A percentile compares a stretch with the other conserved stretches of the same genome.
These are phyloP conservation scores for Dentipellis sp. DNA, from an alignment of 768 basidiomycete species.

Conservation along the genomic window DNA sequence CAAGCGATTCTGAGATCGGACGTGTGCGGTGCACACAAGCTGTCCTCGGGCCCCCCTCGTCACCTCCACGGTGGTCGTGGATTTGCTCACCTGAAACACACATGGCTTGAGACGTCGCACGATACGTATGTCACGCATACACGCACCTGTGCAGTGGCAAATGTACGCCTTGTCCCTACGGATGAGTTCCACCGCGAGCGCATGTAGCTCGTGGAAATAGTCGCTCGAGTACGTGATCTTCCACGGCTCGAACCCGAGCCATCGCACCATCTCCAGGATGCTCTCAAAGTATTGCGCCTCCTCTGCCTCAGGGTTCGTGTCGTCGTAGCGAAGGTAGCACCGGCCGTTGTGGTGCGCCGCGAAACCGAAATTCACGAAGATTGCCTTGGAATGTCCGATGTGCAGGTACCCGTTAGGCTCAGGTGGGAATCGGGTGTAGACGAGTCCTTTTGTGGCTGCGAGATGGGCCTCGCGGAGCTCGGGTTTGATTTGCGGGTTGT, in stretches of 20 bases:
- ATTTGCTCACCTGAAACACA: slow-evolving; percentile 75
- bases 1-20: slow-evolving; percentile 78
- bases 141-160: slow-evolving; percentile 90
- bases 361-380: slow-evolving; percentile 98
- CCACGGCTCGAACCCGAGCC: slow-evolving; percentile 98
- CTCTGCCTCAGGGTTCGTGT: slow-evolving; percentile 98
- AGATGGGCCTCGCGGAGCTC: slow-evolving; percentile 77
- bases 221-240: slow-evolving; percentile 99
- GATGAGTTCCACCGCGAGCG: slow-evolving; percentile 82
- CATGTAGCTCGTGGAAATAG: slow-evolving; percentile 83
- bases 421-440: slow-evolving; percentile 95
- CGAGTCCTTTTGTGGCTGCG: slow-evolving; percentile 66
- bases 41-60: slow-evolving; percentile 66
- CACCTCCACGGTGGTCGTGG: slow-evolving; percentile 77
- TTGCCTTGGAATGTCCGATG: slow-evolving; percentile 96
- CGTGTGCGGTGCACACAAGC: slow-evolving; percentile 84
- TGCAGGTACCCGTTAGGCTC: slow-evolving; percentile 97
- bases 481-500: slow-evolving; percentile 78
- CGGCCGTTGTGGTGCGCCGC: slow-evolving; percentile 90
- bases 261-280: slow-evolving; percentile 89
- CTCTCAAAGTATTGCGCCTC: slow-evolving; percentile 95
- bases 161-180: slow-evolving; percentile 90
- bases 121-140: neutral
- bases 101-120: neutral
- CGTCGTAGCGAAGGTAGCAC: slow-evolving; percentile 92